A percentile compares a stretch with the other conserved stretches of the same genome.
Conservation (phyloP, 495 filamentous ascomycete species). For the Penicillium arizonense region DNA sequence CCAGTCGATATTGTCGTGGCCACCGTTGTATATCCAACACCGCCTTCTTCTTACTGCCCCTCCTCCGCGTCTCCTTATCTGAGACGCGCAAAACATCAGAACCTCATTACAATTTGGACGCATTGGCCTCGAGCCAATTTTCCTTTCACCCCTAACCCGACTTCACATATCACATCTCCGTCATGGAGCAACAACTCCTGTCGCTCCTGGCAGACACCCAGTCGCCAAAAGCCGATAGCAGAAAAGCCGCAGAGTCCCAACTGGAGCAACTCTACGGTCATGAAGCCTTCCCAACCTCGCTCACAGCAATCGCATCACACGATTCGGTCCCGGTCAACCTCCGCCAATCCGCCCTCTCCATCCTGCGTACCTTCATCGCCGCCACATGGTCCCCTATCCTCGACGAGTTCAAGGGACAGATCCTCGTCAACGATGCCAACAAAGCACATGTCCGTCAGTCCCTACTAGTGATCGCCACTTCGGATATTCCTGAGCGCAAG, state of each 20-base stretch:
- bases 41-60: slow-evolving; percentile 23
- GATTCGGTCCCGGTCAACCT: slow-evolving; percentile 65
- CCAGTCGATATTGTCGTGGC: too few species aligned
- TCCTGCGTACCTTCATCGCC: slow-evolving; percentile 78
- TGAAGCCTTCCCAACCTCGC: slow-evolving; percentile 69
- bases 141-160: not conserved
- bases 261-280: slow-evolving; percentile 64
- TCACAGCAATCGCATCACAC: slow-evolving; percentile 77
- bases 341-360: slow-evolving; percentile 77
- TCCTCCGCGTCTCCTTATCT: slow-evolving; percentile 26
- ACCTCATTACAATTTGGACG: slow-evolving; percentile 2
- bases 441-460: slow-evolving; percentile 69
- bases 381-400: slow-evolving; percentile 70
- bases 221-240: slow-evolving; percentile 60
- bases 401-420: slow-evolving; percentile 66
- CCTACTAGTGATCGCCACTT: slow-evolving; percentile 76
- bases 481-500: slow-evolving; percentile 70
- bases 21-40: not conserved
- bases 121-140: slow-evolving; percentile 13
- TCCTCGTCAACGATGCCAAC: slow-evolving; percentile 58
- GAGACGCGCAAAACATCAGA: slow-evolving; percentile 3
- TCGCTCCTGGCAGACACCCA: slow-evolving; percentile 79
- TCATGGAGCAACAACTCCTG: slow-evolving; percentile 83
- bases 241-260: slow-evolving; percentile 77
- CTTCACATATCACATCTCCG: slow-evolving; percentile 6